These are phyloP conservation scores for Miscanthus sacchariflorus DNA, from an alignment of 202 grass and related monocot species.

Conservation along the genomic window DNA sequence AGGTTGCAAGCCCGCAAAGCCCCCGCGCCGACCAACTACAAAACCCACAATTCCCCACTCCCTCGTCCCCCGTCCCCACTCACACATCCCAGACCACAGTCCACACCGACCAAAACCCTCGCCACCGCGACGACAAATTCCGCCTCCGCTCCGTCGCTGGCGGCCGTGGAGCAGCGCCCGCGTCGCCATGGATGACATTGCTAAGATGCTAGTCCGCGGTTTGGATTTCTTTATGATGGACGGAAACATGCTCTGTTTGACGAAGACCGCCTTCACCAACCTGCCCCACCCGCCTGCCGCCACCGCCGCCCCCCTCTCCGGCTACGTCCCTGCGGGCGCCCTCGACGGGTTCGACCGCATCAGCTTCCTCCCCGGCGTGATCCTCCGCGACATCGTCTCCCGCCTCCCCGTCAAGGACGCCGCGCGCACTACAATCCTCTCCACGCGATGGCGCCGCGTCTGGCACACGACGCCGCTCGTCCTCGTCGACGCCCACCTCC, in stretches of 20 bases:
- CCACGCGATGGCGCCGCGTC: constrained; percentile 45
- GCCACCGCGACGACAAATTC: background rate
- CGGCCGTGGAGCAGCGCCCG: background rate
- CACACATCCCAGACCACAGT: no score
- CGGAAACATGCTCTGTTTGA: background rate
- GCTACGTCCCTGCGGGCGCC: background rate
- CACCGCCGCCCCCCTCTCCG: background rate
- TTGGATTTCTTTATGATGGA: background rate
- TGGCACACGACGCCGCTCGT: constrained; percentile 44
- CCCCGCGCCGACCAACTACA: no score
- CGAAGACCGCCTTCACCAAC: background rate
- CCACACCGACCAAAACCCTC: background rate
- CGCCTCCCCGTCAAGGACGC: constrained; percentile 42
- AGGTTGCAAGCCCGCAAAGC: no score
- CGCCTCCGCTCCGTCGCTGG: background rate
- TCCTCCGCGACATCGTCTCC: constrained; percentile 50
- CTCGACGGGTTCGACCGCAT: constrained; percentile 11
- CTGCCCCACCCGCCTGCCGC: background rate
- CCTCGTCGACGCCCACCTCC: constrained; percentile 46
- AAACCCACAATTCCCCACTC: background rate
- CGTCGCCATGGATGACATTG: background rate
- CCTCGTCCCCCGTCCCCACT: background rate
- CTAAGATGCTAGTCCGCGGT: background rate
- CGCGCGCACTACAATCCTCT: constrained; percentile 41
- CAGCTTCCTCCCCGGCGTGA: constrained; percentile 27